A percentile compares a stretch with the other conserved stretches of the same genome.
Conservation (phyloP, 768 basidiomycete genomes). For the Boletus rubropictus region DNA sequence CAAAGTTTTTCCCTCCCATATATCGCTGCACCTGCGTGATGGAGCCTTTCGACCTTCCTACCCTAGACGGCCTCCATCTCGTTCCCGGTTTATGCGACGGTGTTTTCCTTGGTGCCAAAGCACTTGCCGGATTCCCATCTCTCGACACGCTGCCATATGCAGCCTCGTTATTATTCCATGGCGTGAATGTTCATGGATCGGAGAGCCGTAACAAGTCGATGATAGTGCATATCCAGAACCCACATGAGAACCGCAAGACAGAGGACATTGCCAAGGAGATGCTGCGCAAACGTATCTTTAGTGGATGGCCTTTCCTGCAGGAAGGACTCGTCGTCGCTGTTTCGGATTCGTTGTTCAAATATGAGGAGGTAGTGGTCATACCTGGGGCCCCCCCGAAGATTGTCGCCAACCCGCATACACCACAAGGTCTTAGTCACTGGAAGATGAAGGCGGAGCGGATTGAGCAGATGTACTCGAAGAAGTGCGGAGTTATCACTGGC, state of each 20-base stretch:
- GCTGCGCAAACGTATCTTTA: conserved; percentile 72
- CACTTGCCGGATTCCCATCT: conserved; percentile 95
- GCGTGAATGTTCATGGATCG: conserved; percentile 88
- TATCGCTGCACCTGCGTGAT: conserved; percentile 72
- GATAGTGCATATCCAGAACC: conserved; percentile 79
- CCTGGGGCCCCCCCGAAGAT: conserved; percentile 49
- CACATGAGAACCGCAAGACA: conserved; percentile 58
- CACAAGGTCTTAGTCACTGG: conserved; percentile 67
- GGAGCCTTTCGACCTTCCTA: conserved; percentile 85
- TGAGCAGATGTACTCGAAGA: conserved; percentile 83
- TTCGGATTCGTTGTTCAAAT: conserved; percentile 82
- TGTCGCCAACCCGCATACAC: conserved; percentile 67
- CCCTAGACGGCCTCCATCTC: conserved; percentile 75
- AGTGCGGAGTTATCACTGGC: conserved; percentile 81
- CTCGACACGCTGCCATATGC: conserved; percentile 82
- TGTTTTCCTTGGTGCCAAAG: conserved; percentile 76
- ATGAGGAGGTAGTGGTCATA: conserved; percentile 61
- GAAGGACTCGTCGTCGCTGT: conserved; percentile 85
- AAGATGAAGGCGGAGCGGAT: conserved; percentile 75
- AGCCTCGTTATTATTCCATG: conserved; percentile 72
- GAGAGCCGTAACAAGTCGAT: conserved; percentile 93
- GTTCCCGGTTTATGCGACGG: conserved; percentile 85
- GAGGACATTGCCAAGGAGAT: conserved; percentile 70
- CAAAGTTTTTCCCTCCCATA: conserved; percentile 91
- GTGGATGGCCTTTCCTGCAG: conserved; percentile 92